Base-by-base conservation (phyloP, 2,329 filamentous ascomycete species). In the Venturia carpophila region DNA sequence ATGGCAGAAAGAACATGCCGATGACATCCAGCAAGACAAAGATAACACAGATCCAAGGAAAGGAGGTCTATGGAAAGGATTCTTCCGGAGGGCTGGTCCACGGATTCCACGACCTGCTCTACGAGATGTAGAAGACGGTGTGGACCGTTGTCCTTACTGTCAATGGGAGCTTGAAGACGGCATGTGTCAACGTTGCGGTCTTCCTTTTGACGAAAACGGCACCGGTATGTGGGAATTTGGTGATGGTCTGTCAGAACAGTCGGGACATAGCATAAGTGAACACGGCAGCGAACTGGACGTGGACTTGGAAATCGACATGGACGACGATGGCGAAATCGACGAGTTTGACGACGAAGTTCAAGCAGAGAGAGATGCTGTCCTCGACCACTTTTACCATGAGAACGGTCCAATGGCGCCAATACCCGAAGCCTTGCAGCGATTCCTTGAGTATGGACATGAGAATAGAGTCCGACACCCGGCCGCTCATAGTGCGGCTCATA, bases 51-150 rank as follows among this genome's bases (percentile, higher is more conserved):
- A 84, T 68, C 73, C 74, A 5, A 73, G 72, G 55, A 78, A 74
- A 34, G 82, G 82, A 24, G 87, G 87, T 3, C 74, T 89, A 5
- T 90, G 89, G 75, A 83, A 83, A 67, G 87, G 86, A 30, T 79
- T 78, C 66, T 88, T 87, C 72, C 79, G 75, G 60, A 34, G 52
- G 17, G 70, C 68, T 24, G 69, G 69, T 21, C 64, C 64, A 39
- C 65, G 66, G 64, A 67, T 61, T 67, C 70, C 37, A 68, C 71
- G 63, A 67, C 66, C 76, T 45, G 69, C 82, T 15, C 76, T 85
- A 43, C 75, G 79, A 60, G 85, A 88, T 68, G 75, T 80, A 42
- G 80, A 81, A 70, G 86, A 89, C 71, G 81, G 82, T 42, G 81
- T 88, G 21, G 76, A 83, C 64, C 80, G 86, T 68, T 90, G 87